Conservation (phyloP, 176 grass and related monocot species). For the Hordeum vulgare region DNA sequence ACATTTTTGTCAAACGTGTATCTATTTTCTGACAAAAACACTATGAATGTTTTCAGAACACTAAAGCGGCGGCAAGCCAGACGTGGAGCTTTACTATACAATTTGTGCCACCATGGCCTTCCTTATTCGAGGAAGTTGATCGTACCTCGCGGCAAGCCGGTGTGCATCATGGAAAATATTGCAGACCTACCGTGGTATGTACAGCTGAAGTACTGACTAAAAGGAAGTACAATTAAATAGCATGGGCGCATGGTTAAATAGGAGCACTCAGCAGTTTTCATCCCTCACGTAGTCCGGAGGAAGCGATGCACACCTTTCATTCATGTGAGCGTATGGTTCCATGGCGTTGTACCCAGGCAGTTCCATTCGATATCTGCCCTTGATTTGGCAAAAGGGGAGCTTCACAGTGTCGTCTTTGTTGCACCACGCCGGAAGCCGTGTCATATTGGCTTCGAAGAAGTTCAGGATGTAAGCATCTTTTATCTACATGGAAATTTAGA, state of each 20-base stretch:
- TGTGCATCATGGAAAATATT: not conserved
- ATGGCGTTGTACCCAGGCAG: constrained; percentile 86
- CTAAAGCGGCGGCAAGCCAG: not conserved
- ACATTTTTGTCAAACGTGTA: not conserved
- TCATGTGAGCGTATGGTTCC: constrained; percentile 81
- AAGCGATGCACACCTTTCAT: constrained; percentile 78
- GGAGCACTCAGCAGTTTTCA: constrained; percentile 38
- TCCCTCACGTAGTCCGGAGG: constrained; percentile 63
- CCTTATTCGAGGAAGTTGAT: constrained; percentile 22
- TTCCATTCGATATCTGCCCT: constrained; percentile 91
- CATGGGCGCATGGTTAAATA: not conserved
- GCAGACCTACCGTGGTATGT: constrained; percentile 29
- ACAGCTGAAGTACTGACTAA: constrained; percentile 15
- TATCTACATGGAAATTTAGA: constrained; percentile 50
- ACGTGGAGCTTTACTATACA: constrained; percentile 21
- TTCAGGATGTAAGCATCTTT: constrained; percentile 98
- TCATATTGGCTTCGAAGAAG: constrained; percentile 67
- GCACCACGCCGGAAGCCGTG: constrained; percentile 75
- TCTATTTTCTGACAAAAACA: not conserved
- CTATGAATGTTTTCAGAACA: not conserved
- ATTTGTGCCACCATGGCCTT: not conserved
- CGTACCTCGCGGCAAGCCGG: not conserved
- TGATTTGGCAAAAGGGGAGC: constrained; percentile 92
- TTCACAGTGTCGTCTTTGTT: constrained; percentile 80
- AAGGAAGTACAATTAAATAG: constrained; percentile 13